Percentiles rank a stretch among this genome's conserved stretches.
These are phyloP conservation scores for Sisymbrium irio DNA, from an alignment of 345 rosid genomes.

Conservation along the genomic window DNA sequence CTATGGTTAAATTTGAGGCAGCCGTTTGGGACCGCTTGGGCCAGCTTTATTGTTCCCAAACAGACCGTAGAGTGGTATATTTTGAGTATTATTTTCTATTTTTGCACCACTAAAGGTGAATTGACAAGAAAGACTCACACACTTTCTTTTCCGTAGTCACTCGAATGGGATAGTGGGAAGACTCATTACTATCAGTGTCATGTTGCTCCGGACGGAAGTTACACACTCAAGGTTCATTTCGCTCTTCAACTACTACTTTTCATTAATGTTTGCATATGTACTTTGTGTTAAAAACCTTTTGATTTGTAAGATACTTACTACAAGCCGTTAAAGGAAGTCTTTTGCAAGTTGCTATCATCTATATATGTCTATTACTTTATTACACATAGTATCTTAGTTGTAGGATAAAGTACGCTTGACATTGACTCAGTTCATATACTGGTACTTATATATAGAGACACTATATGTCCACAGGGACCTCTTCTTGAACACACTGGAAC, in stretches of 20 bases:
- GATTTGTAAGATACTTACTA: background rate
- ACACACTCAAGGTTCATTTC: slow-evolving; percentile 41
- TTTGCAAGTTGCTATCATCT: background rate
- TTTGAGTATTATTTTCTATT: background rate
- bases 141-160: slow-evolving; percentile 33
- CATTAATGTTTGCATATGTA: background rate
- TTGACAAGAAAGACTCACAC: background rate
- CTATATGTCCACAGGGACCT: slow-evolving; percentile 90
- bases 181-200: slow-evolving; percentile 55
- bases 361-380: background rate
- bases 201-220: slow-evolving; percentile 41
- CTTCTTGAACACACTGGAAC: slow-evolving; percentile 38
- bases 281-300: background rate
- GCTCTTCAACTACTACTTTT: slow-evolving; percentile 1
- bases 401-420: background rate
- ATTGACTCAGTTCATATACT: background rate
- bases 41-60: background rate
- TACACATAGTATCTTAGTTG: background rate
- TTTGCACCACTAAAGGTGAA: background rate
- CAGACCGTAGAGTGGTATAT: slow-evolving; percentile 10
- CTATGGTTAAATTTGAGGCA: slow-evolving; percentile 49
- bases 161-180: slow-evolving; percentile 49
- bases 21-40: slow-evolving; percentile 42
- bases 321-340: background rate
- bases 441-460: too few relatives aligned